Conservation (phyloP, 1,139 yeast species). For the Geotrichum histeridarum region DNA sequence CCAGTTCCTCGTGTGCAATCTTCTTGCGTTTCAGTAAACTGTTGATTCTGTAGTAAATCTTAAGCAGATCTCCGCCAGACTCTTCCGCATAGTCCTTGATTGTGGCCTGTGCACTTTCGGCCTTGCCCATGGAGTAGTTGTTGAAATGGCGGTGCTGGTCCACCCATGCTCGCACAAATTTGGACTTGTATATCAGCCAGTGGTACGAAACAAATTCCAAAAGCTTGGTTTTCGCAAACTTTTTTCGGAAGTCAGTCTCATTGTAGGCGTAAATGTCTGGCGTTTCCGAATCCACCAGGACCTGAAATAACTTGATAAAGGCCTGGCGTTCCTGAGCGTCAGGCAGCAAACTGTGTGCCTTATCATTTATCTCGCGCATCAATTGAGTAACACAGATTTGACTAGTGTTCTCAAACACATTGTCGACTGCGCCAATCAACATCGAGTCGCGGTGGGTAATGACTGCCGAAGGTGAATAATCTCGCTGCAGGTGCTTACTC, state of each 20-base stretch:
- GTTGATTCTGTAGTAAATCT: constrained; percentile 16
- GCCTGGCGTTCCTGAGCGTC: constrained; percentile 5
- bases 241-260: constrained; percentile 16
- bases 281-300: constrained; percentile 20
- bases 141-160: constrained; percentile 20
- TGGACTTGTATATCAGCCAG: constrained; percentile 19
- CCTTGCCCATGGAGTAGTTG: constrained; percentile 20
- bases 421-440: constrained; percentile 19
- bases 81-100: constrained; percentile 14
- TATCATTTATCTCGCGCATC: constrained; percentile 19
- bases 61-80: constrained; percentile 16
- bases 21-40: constrained; percentile 14
- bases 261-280: constrained; percentile 20
- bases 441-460: constrained; percentile 17
- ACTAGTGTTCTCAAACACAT: constrained; percentile 17
- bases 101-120: constrained; percentile 20
- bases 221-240: constrained; percentile 14
- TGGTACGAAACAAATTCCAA: constrained; percentile 19
- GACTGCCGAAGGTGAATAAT: constrained; percentile 18
- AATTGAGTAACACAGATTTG: constrained; percentile 19
- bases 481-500: constrained; percentile 17
- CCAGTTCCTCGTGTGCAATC: constrained; percentile 13
- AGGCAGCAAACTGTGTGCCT: not conserved
- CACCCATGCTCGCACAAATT: constrained; percentile 21
- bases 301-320: constrained; percentile 17